Evolutionary conservation across 2,329 filamentous ascomycete genomes (phyloP), one percentile per base, ranked within the genome.

Genomic region (Thelonectria rubi): DNA sequence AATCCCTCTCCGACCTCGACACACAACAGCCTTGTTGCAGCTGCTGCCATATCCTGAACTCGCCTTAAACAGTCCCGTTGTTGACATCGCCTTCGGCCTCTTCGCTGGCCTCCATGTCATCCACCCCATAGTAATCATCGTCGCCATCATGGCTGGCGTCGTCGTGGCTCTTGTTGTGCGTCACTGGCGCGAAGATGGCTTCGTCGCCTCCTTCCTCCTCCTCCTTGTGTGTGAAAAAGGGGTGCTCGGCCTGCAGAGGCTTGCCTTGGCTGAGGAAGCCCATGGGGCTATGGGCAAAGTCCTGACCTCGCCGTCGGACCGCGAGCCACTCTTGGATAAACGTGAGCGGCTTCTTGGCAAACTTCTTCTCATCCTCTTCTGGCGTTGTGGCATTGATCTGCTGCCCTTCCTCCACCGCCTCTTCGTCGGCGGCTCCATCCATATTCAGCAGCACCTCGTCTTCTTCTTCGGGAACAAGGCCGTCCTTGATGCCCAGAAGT

Each of bases 261-360:
- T 84, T 85, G 12, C 85, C 83, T 12, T 83, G 82, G 3, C 81
- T 82, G 5, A 88, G 58, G 66, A 82, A 84, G 0, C 85, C 86
- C 80, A 88, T 87, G 0, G 86, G 86, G 0, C 85, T 88, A 24
- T 88, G 82, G 14, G 80, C 68, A 53, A 88, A 81, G 60, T 89
- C 85, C 58, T 87, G 84, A 0, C 82, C 82, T 39, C 82, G 83
- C 1, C 86, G 81, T 1, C 83, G 78, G 0, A 86, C 61, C 0
- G 82, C 75, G 1, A 88, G 74, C 86, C 86, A 89, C 47, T 88
- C 85, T 20, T 84, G 78, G 0, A 88, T 67, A 67, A 86, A 87
- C 0, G 71, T 75, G 5, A 81, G 20, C 1, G 45, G 45, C 18
- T 76, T 70, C 18, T 65, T 49, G 5, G 51, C 54, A 12, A 70